Evolutionary conservation across 192 early-diverging fungal species (phyloP).

Genomic region (Entomortierella chlamydospora): DNA sequence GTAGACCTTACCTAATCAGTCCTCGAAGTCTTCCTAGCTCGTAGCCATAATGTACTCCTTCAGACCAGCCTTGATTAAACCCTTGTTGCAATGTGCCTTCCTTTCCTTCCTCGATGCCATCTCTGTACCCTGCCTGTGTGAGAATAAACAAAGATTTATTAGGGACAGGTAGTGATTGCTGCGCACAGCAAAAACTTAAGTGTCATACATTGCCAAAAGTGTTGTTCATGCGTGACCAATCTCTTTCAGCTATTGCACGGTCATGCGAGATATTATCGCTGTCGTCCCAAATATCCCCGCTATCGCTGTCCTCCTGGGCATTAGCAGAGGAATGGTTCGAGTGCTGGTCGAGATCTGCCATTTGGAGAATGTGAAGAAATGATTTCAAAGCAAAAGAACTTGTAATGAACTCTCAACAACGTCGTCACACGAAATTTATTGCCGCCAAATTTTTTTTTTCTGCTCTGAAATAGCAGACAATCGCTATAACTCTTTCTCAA

Average conservation of each 20-base stretch:
- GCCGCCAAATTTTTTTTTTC: too few relatives aligned
- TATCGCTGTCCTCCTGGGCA: constrained; percentile 12
- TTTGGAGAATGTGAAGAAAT: too few relatives aligned
- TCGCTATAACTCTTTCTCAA: too few relatives aligned
- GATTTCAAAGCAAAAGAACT: too few relatives aligned
- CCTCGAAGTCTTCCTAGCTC: constrained; percentile 66
- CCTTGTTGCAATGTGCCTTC: constrained; percentile 67
- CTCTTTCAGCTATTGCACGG: constrained; percentile 64
- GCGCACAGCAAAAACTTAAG: neutral
- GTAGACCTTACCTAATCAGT: constrained; percentile 55
- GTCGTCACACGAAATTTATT: too few relatives aligned
- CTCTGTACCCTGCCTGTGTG: constrained; percentile 70
- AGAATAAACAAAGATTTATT: constrained; percentile 7
- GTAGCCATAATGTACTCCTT: constrained; percentile 63
- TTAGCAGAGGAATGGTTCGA: constrained; percentile 22
- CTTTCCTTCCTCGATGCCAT: constrained; percentile 73
- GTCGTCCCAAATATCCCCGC: constrained; percentile 67
- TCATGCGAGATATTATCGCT: constrained; percentile 63
- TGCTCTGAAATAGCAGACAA: too few relatives aligned
- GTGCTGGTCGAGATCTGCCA: constrained; percentile 22
- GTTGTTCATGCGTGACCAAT: constrained; percentile 72
- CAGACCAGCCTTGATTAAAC: constrained; percentile 71
- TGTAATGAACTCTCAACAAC: too few relatives aligned
- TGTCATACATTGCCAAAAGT: constrained; percentile 69
- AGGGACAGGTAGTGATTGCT: neutral